A percentile compares a stretch with the other conserved stretches of the same genome.
phyloP scores from a whole-genome alignment of 2,329 filamentous ascomycete genomes.

The Knufia fluminis region DNA sequence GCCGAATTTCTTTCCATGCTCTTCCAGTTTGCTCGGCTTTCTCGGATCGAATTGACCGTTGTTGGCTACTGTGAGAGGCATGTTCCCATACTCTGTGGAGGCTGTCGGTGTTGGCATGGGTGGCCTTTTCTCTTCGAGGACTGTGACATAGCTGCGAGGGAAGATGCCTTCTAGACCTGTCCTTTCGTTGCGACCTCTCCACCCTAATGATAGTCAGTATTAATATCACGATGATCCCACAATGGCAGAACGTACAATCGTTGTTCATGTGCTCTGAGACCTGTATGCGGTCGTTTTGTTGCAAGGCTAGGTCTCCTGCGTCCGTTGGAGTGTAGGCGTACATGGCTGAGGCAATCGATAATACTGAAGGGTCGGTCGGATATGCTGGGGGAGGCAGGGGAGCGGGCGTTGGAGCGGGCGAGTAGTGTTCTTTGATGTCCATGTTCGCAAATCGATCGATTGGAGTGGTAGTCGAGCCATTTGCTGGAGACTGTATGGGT shows the following conservation, averaged over 20 bases:
- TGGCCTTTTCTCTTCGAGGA: slow-evolving; percentile 51
- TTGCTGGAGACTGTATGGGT: slow-evolving; percentile 27
- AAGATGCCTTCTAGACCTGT: slow-evolving; percentile 87
- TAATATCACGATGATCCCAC: neutral
- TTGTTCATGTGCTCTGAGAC: slow-evolving; percentile 91
- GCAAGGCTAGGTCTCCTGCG: slow-evolving; percentile 69
- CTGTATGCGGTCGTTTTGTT: slow-evolving; percentile 68
- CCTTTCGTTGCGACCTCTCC: slow-evolving; percentile 81
- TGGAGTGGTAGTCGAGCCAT: slow-evolving; percentile 30
- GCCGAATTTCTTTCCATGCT: slow-evolving; percentile 87
- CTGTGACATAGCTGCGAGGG: slow-evolving; percentile 76
- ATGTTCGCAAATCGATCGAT: slow-evolving; percentile 32
- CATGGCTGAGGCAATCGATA: slow-evolving; percentile 68
- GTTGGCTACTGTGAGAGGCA: slow-evolving; percentile 67
- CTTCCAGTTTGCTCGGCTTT: slow-evolving; percentile 54
- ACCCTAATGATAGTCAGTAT: slow-evolving; percentile 29
- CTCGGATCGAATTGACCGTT: slow-evolving; percentile 32
- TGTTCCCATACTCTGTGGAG: slow-evolving; percentile 43
- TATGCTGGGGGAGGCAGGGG: slow-evolving; percentile 44
- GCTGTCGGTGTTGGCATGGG: slow-evolving; percentile 31
- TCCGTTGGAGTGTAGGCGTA: slow-evolving; percentile 77
- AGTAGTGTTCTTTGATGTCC: slow-evolving; percentile 34
- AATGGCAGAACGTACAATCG: slow-evolving; percentile 53
- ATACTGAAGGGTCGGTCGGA: slow-evolving; percentile 41
- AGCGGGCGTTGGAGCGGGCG: slow-evolving; percentile 38